Base-by-base conservation (phyloP, 2,329 filamentous ascomycete genomes). In the Colletotrichum neosansevieriae region DNA sequence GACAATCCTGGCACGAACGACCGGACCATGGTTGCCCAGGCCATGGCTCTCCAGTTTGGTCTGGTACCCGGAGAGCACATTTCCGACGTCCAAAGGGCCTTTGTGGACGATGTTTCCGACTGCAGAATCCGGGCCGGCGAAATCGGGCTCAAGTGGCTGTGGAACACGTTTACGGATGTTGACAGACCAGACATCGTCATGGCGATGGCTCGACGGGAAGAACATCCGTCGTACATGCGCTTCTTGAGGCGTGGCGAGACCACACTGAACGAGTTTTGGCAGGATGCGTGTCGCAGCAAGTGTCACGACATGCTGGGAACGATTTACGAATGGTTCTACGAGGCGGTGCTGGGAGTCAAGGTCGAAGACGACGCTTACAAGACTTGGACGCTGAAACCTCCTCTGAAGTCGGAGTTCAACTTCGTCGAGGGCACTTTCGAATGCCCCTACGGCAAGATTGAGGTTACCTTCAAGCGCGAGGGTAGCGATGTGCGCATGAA, bases 251-350 rank as follows among this genome's bases (percentile, higher is more conserved):
- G 78, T 2, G 82, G 82, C 0, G 82, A 84, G 69, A 82, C 81
- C 2, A 82, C 78, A 0, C 72, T 82, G 3, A 74, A 79, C 11
- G 81, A 82, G 69, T 83, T 83, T 58, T 83, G 80, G 80, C 80
- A 82, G 70, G 79, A 82, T 51, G 77, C 77, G 9, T 82, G 80
- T 72, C 75, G 80, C 19, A 79, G 76, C 15, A 83, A 83, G 70
- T 82, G 82, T 53, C 82, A 84, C 70, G 82, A 84, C 70, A 83
- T 84, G 81, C 75, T 84, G 6, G 82, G 82, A 0, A 83, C 80
- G 0, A 82, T 84, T 36, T 83, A 83, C 49, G 82, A 84, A 70
- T 84, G 82, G 82, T 82, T 83, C 59, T 84, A 84, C 53, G 76
- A 76, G 29, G 78, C 77, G 0, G 78, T 80, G 3, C 63, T 83